Conservation (phyloP, 345 rosid genomes). For the Arabidopsis arenosa region DNA sequence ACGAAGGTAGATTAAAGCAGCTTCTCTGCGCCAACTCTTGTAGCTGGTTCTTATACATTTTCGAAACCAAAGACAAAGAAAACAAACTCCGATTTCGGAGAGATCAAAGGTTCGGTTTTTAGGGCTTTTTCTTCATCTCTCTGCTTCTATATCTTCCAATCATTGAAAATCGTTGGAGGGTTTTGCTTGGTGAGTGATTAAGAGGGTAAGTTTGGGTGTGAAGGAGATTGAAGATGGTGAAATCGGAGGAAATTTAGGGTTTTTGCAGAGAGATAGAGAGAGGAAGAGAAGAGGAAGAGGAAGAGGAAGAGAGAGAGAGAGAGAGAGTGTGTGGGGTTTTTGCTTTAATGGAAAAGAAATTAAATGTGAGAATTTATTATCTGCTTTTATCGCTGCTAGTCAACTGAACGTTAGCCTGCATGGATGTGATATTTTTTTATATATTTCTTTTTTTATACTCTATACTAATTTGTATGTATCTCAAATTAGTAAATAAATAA, state of each 20-base stretch:
- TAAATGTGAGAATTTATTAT: conserved; percentile 46
- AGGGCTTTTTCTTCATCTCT: conserved; percentile 6
- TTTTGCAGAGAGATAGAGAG: conserved; percentile 40
- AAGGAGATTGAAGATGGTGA: conserved; percentile 37
- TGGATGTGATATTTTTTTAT: conserved; percentile 52
- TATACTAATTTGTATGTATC: background rate
- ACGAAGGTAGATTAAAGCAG: conserved; percentile 95
- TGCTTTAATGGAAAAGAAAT: conserved; percentile 34
- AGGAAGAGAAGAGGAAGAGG: background rate
- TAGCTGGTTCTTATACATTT: conserved; percentile 99
- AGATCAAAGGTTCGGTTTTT: conserved; percentile 36
- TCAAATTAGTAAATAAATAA: too few relatives aligned
- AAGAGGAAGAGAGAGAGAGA: conserved; percentile 30
- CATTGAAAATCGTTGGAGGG: conserved; percentile 24
- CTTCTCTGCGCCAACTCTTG: conserved; percentile 99
- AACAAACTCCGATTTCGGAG: conserved; percentile 27
- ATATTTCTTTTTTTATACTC: background rate
- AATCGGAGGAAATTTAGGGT: conserved; percentile 49
- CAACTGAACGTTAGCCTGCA: conserved; percentile 83
- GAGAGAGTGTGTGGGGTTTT: conserved; percentile 39
- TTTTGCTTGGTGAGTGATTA: conserved; percentile 7
- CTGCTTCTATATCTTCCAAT: background rate
- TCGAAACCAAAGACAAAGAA: background rate
- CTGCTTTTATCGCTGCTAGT: conserved; percentile 52
- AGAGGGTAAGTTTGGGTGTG: conserved; percentile 36